A percentile compares a stretch with the other conserved stretches of the same genome.
phyloP scores from a whole-genome alignment of 2,329 filamentous ascomycete genomes.

The Beauveria pseudobassiana region DNA sequence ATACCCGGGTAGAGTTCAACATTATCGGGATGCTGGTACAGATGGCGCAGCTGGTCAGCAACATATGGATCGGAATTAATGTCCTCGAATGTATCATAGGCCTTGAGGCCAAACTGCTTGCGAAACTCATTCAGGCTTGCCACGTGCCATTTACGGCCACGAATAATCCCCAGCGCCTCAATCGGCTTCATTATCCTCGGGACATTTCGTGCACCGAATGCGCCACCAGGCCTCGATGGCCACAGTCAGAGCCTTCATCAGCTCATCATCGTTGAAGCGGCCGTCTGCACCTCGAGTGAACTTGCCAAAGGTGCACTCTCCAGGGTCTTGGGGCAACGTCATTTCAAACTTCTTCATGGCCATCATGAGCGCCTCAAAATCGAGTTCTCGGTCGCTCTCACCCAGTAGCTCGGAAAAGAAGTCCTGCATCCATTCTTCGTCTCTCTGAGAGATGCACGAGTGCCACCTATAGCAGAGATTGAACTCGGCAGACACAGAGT shows the following conservation, averaged over 20 bases:
- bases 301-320: slow-evolving; percentile 58
- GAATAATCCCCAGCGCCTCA: slow-evolving; percentile 74
- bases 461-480: slow-evolving; percentile 87
- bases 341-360: slow-evolving; percentile 57
- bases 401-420: slow-evolving; percentile 56
- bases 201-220: slow-evolving; percentile 66
- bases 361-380: slow-evolving; percentile 50
- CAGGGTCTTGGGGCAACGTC: slow-evolving; percentile 51
- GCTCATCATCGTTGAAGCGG: slow-evolving; percentile 65
- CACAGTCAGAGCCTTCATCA: slow-evolving; percentile 60
- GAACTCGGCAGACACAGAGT: slow-evolving; percentile 81
- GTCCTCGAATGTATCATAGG: slow-evolving; percentile 71
- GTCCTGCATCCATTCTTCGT: slow-evolving; percentile 73
- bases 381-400: slow-evolving; percentile 33
- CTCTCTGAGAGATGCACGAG: slow-evolving; percentile 64
- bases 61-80: slow-evolving; percentile 73
- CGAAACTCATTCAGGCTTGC: slow-evolving; percentile 79
- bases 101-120: slow-evolving; percentile 70
- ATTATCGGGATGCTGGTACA: slow-evolving; percentile 72
- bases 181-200: slow-evolving; percentile 66
- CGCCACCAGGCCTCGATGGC: slow-evolving; percentile 67
- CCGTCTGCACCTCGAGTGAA: slow-evolving; percentile 60
- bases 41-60: slow-evolving; percentile 53
- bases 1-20: slow-evolving; percentile 77
- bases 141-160: slow-evolving; percentile 69